Evolutionary conservation across 768 basidiomycete species (phyloP).

Genomic region (Cubamyces sp.): DNA sequence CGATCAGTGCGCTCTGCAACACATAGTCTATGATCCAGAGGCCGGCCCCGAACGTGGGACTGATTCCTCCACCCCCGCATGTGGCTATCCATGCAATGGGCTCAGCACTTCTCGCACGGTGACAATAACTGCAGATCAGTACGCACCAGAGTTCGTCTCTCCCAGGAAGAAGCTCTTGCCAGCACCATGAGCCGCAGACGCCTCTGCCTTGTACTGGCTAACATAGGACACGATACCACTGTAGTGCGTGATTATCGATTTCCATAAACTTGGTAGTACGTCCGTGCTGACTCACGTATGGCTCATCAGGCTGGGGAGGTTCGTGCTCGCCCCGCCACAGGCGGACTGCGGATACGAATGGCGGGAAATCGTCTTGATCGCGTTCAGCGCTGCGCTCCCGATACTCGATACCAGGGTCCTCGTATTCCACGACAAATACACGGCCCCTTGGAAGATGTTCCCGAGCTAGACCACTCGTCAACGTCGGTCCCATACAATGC

Average conservation of each 20-base stretch:
- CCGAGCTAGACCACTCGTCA: constrained; percentile 33
- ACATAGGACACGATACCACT: constrained; percentile 44
- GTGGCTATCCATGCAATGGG: constrained; percentile 34
- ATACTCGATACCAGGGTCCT: constrained; percentile 37
- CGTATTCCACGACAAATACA: constrained; percentile 41
- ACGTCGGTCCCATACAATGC: background rate
- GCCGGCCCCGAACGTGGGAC: constrained; percentile 45
- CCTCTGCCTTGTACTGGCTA: constrained; percentile 38
- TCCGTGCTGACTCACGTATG: constrained; percentile 35
- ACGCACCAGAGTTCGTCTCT: constrained; percentile 46
- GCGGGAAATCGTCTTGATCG: constrained; percentile 39
- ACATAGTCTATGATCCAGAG: constrained; percentile 48
- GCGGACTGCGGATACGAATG: constrained; percentile 46
- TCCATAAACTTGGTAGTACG: background rate
- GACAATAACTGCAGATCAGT: background rate
- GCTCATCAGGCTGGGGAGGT: constrained; percentile 40
- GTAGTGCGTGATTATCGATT: background rate
- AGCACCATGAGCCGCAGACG: constrained; percentile 36
- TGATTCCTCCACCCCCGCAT: constrained; percentile 46
- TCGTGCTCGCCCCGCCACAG: constrained; percentile 41
- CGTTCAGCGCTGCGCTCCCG: constrained; percentile 31
- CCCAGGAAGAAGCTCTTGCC: constrained; percentile 43
- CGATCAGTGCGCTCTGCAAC: constrained; percentile 42
- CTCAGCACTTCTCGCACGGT: background rate
- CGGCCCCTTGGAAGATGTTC: constrained; percentile 43